These are phyloP conservation scores for Solanum gandarillasii DNA, from an alignment of 257 asterid species.

Conservation along the genomic window DNA sequence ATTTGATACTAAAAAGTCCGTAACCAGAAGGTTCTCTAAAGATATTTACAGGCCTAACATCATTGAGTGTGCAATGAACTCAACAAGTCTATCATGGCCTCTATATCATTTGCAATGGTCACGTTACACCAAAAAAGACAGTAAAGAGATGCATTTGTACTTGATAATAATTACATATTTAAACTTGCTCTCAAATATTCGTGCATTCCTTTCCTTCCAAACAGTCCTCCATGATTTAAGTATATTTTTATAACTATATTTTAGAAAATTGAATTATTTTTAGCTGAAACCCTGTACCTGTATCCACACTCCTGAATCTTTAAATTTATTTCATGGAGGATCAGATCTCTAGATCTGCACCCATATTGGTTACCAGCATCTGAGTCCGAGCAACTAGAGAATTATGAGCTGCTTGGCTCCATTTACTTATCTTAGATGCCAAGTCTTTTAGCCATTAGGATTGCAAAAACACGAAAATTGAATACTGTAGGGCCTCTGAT, in stretches of 20 bases:
- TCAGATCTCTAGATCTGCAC: background rate
- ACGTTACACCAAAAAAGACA: background rate
- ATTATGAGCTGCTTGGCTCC: background rate
- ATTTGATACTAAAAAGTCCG: background rate
- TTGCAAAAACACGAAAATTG: background rate
- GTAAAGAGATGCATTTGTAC: background rate
- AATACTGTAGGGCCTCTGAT: background rate
- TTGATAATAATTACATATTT: background rate
- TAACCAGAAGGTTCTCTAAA: background rate
- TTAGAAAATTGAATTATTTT: background rate
- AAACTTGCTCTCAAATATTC: background rate
- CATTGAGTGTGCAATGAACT: background rate
- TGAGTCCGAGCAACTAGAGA: background rate
- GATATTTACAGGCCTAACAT: background rate
- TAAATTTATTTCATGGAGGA: background rate
- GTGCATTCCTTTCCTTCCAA: background rate
- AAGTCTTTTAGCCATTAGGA: background rate
- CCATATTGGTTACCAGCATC: background rate
- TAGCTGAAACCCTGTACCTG: background rate
- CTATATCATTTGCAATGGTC: background rate
- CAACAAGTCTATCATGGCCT: background rate
- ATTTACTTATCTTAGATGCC: background rate
- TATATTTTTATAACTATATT: background rate
- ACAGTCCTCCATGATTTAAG: background rate
- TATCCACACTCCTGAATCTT: background rate